These are phyloP conservation scores for Corchorus olitorius DNA, from an alignment of 345 rosid genomes.

Conservation along the genomic window DNA sequence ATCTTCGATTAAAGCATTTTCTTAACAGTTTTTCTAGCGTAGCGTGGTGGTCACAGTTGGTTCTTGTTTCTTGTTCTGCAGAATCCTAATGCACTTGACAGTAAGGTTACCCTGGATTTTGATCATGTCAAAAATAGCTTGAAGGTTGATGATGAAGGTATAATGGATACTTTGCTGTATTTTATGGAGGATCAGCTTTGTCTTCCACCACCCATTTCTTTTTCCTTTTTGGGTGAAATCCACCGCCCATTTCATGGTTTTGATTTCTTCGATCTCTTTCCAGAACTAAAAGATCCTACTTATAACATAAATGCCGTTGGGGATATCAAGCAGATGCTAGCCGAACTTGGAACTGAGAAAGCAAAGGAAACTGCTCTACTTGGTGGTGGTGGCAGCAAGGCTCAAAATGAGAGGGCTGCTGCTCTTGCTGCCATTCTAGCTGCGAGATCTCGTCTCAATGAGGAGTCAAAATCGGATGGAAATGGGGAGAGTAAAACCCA, in stretches of 20 bases:
- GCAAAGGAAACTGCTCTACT: constrained; percentile 78
- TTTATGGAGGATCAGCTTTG: constrained; percentile 16
- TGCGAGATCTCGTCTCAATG: constrained; percentile 76
- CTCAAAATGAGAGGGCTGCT: constrained; percentile 93
- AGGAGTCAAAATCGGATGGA: constrained; percentile 53
- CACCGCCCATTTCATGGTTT: background rate
- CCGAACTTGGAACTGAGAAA: constrained; percentile 92
- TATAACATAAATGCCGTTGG: constrained; percentile 73
- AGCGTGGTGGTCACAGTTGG: background rate
- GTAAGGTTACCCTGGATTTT: constrained; percentile 69
- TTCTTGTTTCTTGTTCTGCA: constrained; percentile 31
- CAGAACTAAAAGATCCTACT: constrained; percentile 75
- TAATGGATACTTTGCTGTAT: background rate
- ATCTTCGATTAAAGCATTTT: constrained; percentile 14
- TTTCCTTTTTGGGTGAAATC: no score
- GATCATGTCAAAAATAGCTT: constrained; percentile 84
- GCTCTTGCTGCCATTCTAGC: constrained; percentile 83
- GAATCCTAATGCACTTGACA: constrained; percentile 84
- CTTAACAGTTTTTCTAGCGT: constrained; percentile 5
- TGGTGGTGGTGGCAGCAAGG: constrained; percentile 96
- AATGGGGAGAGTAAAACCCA: constrained; percentile 53
- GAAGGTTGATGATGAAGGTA: constrained; percentile 90
- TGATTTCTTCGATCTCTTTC: constrained; percentile 25
- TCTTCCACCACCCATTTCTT: background rate
- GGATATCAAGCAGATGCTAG: constrained; percentile 88